Evolutionary conservation across 1,284 basidiomycete species (phyloP).

Genomic region (Austroboletus novae-zelandiae): DNA sequence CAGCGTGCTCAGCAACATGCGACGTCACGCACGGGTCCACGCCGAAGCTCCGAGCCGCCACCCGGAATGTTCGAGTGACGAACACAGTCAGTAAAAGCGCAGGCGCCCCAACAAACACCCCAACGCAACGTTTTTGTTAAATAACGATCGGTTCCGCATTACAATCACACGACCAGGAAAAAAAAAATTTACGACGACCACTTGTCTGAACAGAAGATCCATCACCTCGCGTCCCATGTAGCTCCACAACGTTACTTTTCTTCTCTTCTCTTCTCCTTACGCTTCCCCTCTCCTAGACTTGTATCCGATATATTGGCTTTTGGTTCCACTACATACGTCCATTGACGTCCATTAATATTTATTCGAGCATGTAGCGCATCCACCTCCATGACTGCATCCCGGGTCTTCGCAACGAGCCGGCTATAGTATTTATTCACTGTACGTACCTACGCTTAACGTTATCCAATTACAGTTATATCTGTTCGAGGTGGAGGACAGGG

Average conservation of each 20-base stretch:
- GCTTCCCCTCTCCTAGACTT: background rate
- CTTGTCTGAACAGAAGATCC: background rate
- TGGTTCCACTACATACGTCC: background rate
- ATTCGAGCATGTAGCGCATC: constrained; percentile 19
- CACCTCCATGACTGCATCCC: constrained; percentile 8
- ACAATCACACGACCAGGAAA: background rate
- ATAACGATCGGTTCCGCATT: constrained; percentile 8
- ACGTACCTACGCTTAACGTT: constrained; percentile 15
- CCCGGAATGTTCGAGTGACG: constrained; percentile 44
- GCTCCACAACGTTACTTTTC: constrained; percentile 5
- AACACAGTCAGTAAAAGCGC: constrained; percentile 36
- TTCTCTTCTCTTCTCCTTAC: background rate
- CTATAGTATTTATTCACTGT: constrained; percentile 18
- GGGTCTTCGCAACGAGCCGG: constrained; percentile 3
- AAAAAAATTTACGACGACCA: background rate
- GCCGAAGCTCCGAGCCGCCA: constrained; percentile 38
- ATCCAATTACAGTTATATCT: constrained; percentile 5
- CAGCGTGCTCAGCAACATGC: constrained; percentile 86
- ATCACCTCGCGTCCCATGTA: constrained; percentile 10
- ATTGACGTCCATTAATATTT: constrained; percentile 16
- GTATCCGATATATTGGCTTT: constrained; percentile 14
- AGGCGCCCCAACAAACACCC: constrained; percentile 6
- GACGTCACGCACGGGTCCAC: constrained; percentile 76
- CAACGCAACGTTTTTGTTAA: background rate
- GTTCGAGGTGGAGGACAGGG: background rate